These are phyloP conservation scores for Brassica hybrid DNA, from an alignment of 441 rosid species.

Conservation along the genomic window DNA sequence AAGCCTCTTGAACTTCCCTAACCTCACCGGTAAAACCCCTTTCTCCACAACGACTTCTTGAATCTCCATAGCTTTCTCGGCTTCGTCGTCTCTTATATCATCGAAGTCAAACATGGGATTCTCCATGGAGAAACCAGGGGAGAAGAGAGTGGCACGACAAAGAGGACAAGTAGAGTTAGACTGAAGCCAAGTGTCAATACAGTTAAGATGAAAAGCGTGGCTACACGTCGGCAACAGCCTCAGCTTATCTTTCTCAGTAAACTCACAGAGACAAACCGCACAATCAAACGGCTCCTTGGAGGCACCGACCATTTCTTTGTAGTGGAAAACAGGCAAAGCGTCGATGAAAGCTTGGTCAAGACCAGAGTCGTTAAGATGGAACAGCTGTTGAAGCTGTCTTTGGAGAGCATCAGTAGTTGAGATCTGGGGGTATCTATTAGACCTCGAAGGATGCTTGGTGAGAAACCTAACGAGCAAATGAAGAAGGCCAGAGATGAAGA, in stretches of 20 bases:
- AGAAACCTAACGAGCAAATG: conserved; percentile 77
- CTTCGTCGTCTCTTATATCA: conserved; percentile 58
- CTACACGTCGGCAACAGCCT: conserved; percentile 72
- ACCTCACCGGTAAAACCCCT: conserved; percentile 63
- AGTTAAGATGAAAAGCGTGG: conserved; percentile 74
- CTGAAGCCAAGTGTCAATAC: conserved; percentile 77
- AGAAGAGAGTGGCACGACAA: conserved; percentile 64
- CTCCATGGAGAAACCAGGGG: conserved; percentile 60
- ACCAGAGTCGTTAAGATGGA: conserved; percentile 78
- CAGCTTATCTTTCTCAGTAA: conserved; percentile 66
- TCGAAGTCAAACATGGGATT: conserved; percentile 67
- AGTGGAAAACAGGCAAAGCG: conserved; percentile 72
- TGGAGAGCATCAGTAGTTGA: conserved; percentile 67
- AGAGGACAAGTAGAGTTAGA: conserved; percentile 79
- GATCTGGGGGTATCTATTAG: conserved; percentile 63
- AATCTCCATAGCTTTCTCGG: conserved; percentile 59
- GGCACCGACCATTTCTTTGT: conserved; percentile 60
- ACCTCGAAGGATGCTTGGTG: conserved; percentile 65
- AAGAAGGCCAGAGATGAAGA: conserved; percentile 73
- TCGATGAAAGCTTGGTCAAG: conserved; percentile 77
- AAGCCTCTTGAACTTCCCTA: conserved; percentile 69
- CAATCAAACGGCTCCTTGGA: conserved; percentile 71
- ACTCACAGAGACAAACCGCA: conserved; percentile 77
- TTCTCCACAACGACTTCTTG: conserved; percentile 63
- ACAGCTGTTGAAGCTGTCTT: conserved; percentile 76